Conservation (phyloP, 305 asterid genomes). For the Coffea humblotiana region DNA sequence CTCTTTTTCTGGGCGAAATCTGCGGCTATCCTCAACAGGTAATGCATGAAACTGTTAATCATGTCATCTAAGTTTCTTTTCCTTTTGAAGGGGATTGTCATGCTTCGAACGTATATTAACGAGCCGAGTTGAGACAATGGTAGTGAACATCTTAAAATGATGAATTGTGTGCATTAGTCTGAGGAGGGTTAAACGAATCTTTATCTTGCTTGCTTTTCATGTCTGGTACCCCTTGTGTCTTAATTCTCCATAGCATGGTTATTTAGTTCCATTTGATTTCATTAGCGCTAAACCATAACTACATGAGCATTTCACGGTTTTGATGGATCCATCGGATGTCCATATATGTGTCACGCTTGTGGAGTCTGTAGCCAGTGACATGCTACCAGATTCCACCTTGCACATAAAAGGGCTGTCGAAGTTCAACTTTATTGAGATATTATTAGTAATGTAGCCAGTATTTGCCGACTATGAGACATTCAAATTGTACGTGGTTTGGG, state of each 20-base stretch:
- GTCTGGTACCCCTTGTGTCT: neutral
- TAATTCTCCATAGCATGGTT: neutral
- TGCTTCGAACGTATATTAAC: neutral
- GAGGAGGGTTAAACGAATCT: no score
- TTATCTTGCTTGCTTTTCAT: neutral
- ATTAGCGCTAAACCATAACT: neutral
- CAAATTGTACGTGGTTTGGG: neutral
- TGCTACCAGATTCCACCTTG: neutral
- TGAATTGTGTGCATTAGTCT: neutral
- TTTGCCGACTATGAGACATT: no score
- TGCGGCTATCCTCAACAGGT: slow-evolving; percentile 87
- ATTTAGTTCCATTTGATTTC: neutral
- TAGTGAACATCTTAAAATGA: neutral
- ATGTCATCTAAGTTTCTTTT: neutral
- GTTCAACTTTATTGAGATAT: neutral
- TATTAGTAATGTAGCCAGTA: neutral
- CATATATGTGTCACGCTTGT: neutral
- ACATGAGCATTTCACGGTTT: neutral
- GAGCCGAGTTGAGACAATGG: neutral
- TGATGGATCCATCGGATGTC: neutral
- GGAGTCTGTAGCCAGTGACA: neutral
- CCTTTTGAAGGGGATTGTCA: neutral
- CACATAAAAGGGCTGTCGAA: neutral
- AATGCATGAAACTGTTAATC: neutral
- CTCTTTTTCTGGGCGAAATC: slow-evolving; percentile 96